A percentile compares a stretch with the other conserved stretches of the same genome.
phyloP scores from a whole-genome alignment of 768 basidiomycete species.

The Peribolospora baueri region DNA sequence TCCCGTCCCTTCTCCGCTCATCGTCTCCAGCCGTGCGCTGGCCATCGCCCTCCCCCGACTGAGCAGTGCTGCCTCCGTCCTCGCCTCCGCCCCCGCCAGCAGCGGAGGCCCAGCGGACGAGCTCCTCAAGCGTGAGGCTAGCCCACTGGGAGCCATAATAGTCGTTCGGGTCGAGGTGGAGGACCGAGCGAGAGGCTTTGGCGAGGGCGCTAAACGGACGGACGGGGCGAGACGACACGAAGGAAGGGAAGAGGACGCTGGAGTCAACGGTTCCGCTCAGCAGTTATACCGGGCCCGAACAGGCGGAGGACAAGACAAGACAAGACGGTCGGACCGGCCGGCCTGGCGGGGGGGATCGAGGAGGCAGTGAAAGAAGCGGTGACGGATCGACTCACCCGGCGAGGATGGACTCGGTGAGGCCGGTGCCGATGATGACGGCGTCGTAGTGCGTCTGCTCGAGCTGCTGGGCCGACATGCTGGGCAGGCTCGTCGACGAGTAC shows the following conservation, averaged over 20 bases:
- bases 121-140: conserved; percentile 54
- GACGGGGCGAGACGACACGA: conserved; percentile 7
- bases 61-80: too few species aligned
- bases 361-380: not conserved
- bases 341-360: not conserved
- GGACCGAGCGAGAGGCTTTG: conserved; percentile 64
- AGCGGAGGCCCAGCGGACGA: conserved; percentile 35
- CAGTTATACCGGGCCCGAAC: too few species aligned
- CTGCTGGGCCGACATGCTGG: too few species aligned
- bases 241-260: not conserved
- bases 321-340: too few species aligned
- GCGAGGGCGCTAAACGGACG: conserved; percentile 42
- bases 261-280: too few species aligned
- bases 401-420: conserved; percentile 51
- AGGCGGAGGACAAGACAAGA: too few species aligned
- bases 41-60: too few species aligned
- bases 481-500: too few species aligned
- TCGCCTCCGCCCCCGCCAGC: too few species aligned
- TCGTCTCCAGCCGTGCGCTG: too few species aligned
- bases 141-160: conserved; percentile 74
- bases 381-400: conserved; percentile 47
- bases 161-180: conserved; percentile 58
- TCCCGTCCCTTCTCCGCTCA: too few species aligned
- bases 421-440: conserved; percentile 24
- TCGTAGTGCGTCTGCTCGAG: conserved; percentile 17